Evolutionary conservation across 2,329 filamentous ascomycete species (phyloP).

Genomic region (Cytospora leucostoma): DNA sequence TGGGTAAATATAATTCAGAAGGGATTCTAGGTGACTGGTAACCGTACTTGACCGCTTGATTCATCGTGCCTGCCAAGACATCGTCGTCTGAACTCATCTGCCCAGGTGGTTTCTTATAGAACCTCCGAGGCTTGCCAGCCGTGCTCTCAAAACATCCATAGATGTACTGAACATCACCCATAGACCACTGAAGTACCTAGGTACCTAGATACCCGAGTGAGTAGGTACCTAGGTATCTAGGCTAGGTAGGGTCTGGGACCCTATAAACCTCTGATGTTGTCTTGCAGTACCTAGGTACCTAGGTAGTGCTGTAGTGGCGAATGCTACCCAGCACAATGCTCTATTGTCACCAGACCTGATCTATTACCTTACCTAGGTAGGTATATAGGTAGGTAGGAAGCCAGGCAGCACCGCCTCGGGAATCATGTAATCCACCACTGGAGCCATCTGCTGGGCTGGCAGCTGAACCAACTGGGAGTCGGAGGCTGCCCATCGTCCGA

Average conservation of each 20-base stretch:
- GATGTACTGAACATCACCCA: background rate
- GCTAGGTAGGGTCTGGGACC: background rate
- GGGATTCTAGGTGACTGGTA: background rate
- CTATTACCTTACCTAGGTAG: background rate
- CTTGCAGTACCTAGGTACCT: background rate
- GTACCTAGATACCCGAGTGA: background rate
- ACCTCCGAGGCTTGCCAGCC: background rate
- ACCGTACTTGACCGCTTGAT: background rate
- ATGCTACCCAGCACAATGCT: background rate
- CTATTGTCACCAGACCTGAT: background rate
- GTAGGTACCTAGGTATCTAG: background rate
- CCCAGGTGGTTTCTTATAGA: background rate
- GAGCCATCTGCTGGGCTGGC: no score
- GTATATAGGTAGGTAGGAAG: background rate
- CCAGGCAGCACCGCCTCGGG: background rate
- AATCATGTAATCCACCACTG: background rate
- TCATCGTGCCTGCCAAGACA: background rate
- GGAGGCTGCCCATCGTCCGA: background rate
- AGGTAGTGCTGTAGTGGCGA: background rate
- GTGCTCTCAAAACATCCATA: background rate
- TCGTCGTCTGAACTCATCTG: background rate
- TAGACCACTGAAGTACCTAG: background rate
- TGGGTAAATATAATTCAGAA: no score
- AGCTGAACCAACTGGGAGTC: no score
- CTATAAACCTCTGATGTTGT: background rate